phyloP scores from a whole-genome alignment of 345 rosid species.

The Excoecaria agallocha region DNA sequence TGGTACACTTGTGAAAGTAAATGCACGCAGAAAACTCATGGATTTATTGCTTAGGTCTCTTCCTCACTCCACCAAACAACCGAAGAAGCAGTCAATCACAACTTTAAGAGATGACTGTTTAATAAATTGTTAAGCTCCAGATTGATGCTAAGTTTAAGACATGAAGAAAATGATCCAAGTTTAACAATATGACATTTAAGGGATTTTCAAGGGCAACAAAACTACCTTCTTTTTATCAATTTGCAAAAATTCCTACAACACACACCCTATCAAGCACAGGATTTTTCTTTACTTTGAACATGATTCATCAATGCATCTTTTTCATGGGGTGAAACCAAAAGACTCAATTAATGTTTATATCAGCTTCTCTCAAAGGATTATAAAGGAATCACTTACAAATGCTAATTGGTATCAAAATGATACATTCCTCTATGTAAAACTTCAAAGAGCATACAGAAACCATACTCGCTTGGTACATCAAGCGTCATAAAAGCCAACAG shows the following conservation, averaged over 20 bases:
- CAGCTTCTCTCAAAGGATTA: background rate
- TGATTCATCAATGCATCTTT: background rate
- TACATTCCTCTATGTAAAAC: background rate
- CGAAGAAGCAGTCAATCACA: background rate
- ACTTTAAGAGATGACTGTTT: background rate
- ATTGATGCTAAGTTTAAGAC: too few species aligned
- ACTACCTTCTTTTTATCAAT: too few species aligned
- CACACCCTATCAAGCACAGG: background rate
- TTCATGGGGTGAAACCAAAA: background rate
- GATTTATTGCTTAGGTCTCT: background rate
- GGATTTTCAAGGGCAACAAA: too few species aligned
- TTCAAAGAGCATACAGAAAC: background rate
- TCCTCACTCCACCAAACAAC: background rate
- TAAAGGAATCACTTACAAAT: background rate
- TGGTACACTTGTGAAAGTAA: background rate
- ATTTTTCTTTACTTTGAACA: background rate
- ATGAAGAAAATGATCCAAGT: too few species aligned
- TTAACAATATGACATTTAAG: too few species aligned
- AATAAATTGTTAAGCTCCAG: too few species aligned
- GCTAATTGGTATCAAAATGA: background rate
- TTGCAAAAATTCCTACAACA: too few species aligned
- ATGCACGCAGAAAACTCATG: background rate
- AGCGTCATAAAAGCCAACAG: conserved; percentile 4
- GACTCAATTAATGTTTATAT: background rate
- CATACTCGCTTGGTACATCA: background rate